Evolutionary conservation across 495 filamentous ascomycete species (phyloP), one percentile per base, ranked within the genome.

Genomic region (Glarea lozoyensis): DNA sequence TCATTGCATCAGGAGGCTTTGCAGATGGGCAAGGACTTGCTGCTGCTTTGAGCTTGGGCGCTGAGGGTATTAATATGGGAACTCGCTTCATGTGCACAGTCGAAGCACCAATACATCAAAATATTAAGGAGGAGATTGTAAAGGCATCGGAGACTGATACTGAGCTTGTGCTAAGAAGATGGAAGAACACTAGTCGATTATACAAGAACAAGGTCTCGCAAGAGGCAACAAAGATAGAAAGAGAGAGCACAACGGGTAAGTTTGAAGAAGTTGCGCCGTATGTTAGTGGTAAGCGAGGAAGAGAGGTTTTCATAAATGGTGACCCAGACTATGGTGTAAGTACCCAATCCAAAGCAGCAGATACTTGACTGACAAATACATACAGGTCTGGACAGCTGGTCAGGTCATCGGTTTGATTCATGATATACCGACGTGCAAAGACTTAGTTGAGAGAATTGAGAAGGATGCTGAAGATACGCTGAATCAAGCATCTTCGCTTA

Each of bases 51-150:
- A 77, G 75, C 19, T 75, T 98, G 11, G 92, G 92, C 4, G 92
- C 92, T 0, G 88, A 90, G 60, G 92, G 92, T 45, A 85, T 96
- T 60, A 98, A 98, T 63, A 89, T 94, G 88, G 88, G 87, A 33
- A 96, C 88, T 7, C 72, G 88, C 17, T 94, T 96, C 64, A 88
- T 94, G 80, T 87, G 82, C 64, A 96, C 89, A 4, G 75, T 89
- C 10, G 89, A 96, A 60, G 80, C 85, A 32, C 92, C 92, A 0
- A 88, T 98, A 42, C 92, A 98, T 65, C 60, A 79, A 33, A 94
- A 93, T 41, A 82, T 98, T 62, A 98, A 98, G 70, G 72, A 88
- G 61, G 73, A 84, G 51, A 98, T 96, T 57, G 88, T 96, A 25
- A 72, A 78, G 38, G 84, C 90, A 2, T 70, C 85, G 46, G 92